Conservation (phyloP, 768 basidiomycete genomes). For the Boletus pseudo-olivaceus region DNA sequence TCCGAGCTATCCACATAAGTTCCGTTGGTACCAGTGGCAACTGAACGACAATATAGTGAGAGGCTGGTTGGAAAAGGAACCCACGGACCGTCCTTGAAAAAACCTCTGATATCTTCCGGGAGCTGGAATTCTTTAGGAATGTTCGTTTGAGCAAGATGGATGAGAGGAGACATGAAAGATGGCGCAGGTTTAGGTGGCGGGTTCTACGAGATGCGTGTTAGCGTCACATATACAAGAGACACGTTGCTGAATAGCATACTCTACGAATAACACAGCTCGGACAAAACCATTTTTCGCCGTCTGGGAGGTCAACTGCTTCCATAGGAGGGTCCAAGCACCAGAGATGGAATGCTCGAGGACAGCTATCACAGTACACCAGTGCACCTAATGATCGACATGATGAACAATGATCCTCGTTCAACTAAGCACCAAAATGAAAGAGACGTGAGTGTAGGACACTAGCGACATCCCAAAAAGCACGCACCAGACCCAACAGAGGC, state of each 20-base stretch:
- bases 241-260: conserved; percentile 39
- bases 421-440: conserved; percentile 24
- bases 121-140: conserved; percentile 84
- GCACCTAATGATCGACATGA: conserved; percentile 79
- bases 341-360: conserved; percentile 93
- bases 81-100: conserved; percentile 81
- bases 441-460: conserved; percentile 16
- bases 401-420: conserved; percentile 84
- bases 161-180: conserved; percentile 67
- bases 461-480: conserved; percentile 15
- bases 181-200: conserved; percentile 61
- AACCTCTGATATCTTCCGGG: conserved; percentile 76
- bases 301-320: conserved; percentile 81
- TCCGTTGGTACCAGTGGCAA: conserved; percentile 74
- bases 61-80: conserved; percentile 6
- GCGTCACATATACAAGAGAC: not conserved
- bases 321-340: conserved; percentile 96
- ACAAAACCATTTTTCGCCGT: conserved; percentile 78
- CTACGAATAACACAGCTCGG: conserved; percentile 64
- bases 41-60: conserved; percentile 41
- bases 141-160: conserved; percentile 60
- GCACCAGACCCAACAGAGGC: conserved; percentile 35
- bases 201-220: conserved; percentile 42
- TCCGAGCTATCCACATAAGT: conserved; percentile 80
- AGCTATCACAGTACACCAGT: conserved; percentile 95